Evolutionary conservation across 192 early-diverging fungal species (phyloP), one percentile per base, ranked within the genome.

Genomic region (Backusella westeae): DNA sequence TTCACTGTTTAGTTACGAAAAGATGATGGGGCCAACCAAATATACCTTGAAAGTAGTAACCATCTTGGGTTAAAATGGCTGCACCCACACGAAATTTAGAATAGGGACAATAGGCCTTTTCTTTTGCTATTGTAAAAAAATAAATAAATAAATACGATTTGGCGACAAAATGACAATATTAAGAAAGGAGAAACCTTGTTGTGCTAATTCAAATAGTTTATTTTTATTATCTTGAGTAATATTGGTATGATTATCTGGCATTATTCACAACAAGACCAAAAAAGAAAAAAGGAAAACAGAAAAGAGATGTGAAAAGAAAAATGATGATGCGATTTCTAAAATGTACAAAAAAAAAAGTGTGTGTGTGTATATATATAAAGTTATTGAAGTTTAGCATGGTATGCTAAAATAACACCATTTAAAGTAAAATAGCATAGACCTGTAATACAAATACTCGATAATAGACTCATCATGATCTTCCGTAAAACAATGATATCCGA

Each of bases 11-110:
- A 44, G 15, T 14, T 5, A 44, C 14, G 15, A 44, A 5, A 44
- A 44, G 5, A 44, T 4, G 15, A 5, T 15, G 42, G 15, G 17
- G 1, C 7, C 17, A 8, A 53, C 52, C 52, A 34, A 34, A 53
- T 23, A 73, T 39, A 53, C 52, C n/a, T 53, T 53, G 8, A 53
- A 53, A 53, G 6, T 21, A 53, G 52, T 53, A 53, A 9, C 94
- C 94, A 26, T 88, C 85, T 66, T 87, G 84, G 6, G 92, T 85
- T 38, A 94, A 83, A 44, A 96, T 72, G 3, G 96, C 93, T 39
- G 94, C 93, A 19, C 96, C 96, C 34, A 98, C 95, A n/a, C 93
- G 88, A 80, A 97, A 97, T 78, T 96, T 94, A 26, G 92, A 94
- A 82, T 98, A 98, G 4, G 96, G 96, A 15, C 88, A 90, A 79